These are phyloP conservation scores for Yamadazyma membranifaciens DNA, from an alignment of 1,139 yeast species.

Conservation along the genomic window DNA sequence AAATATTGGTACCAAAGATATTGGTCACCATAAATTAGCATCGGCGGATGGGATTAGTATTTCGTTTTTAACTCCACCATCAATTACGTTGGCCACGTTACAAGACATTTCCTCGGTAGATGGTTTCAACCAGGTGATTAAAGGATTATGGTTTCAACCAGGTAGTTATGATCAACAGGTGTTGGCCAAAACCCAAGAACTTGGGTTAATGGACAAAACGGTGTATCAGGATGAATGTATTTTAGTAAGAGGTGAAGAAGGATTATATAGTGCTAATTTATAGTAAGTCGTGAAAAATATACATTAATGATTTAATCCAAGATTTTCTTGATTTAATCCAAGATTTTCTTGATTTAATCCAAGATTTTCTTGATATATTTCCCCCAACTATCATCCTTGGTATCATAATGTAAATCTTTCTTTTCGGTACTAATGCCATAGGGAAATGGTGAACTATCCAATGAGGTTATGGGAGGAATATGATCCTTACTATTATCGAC, in stretches of 20 bases:
- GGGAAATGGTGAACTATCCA: slow-evolving; percentile 69
- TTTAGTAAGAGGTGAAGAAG: slow-evolving; percentile 64
- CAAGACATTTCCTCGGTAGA: slow-evolving; percentile 34
- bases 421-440: slow-evolving; percentile 36
- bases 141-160: slow-evolving; percentile 81
- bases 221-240: slow-evolving; percentile 68
- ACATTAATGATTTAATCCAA: slow-evolving; percentile 26
- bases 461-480: slow-evolving; percentile 71
- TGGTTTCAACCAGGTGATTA: slow-evolving; percentile 35
- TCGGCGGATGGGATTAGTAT: slow-evolving; percentile 47
- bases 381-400: slow-evolving; percentile 44
- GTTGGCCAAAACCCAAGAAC: slow-evolving; percentile 35
- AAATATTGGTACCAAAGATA: slow-evolving; percentile 23
- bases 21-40: slow-evolving; percentile 26
- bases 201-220: slow-evolving; percentile 43
- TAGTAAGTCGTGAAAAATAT: slow-evolving; percentile 3
- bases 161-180: slow-evolving; percentile 66
- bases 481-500: slow-evolving; percentile 60
- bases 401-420: slow-evolving; percentile 13
- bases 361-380: slow-evolving; percentile 48
- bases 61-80: slow-evolving; percentile 75
- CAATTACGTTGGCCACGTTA: slow-evolving; percentile 49
- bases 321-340: slow-evolving; percentile 46
- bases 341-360: slow-evolving; percentile 28
- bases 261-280: slow-evolving; percentile 37